phyloP scores from a whole-genome alignment of 1,284 basidiomycete genomes.

The Ceratorhiza oryzae-sativae region DNA sequence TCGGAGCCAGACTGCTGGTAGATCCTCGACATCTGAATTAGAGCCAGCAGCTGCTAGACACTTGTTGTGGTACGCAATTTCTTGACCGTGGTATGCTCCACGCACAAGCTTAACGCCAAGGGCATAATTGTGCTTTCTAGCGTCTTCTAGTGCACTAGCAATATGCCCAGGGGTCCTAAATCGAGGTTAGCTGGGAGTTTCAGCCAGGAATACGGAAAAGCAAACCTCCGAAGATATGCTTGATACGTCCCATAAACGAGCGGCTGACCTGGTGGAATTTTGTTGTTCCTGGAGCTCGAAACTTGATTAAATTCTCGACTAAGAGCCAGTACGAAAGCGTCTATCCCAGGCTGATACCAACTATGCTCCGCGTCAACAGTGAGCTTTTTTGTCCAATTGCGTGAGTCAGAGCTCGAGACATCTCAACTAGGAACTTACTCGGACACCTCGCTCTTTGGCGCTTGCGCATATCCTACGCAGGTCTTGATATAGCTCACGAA shows the following conservation, averaged over 20 bases:
- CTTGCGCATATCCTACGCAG: conserved; percentile 65
- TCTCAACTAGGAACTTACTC: conserved; percentile 41
- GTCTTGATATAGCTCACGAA: conserved; percentile 67
- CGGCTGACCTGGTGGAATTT: conserved; percentile 58
- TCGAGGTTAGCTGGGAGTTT: not conserved
- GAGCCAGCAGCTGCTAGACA: not conserved
- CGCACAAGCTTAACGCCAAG: conserved; percentile 95
- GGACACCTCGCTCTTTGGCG: conserved; percentile 66
- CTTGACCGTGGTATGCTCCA: conserved; percentile 89
- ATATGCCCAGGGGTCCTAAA: conserved; percentile 73
- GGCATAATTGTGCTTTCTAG: conserved; percentile 72
- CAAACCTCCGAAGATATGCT: conserved; percentile 77
- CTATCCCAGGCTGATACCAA: conserved; percentile 84
- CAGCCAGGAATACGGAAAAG: too few species aligned
- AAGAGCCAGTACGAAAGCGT: conserved; percentile 76
- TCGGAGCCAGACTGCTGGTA: conserved; percentile 69
- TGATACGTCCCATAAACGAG: conserved; percentile 84
- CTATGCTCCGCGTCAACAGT: conserved; percentile 86
- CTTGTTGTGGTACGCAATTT: conserved; percentile 54
- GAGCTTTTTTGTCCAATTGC: conserved; percentile 54
- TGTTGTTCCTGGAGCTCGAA: conserved; percentile 23
- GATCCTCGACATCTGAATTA: conserved; percentile 36
- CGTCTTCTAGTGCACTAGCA: conserved; percentile 69
- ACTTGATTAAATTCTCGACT: conserved; percentile 74
- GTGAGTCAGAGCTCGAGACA: not conserved